Evolutionary conservation across 208 protist genomes (phyloP).

Genomic region (Leishmania braziliensis): DNA sequence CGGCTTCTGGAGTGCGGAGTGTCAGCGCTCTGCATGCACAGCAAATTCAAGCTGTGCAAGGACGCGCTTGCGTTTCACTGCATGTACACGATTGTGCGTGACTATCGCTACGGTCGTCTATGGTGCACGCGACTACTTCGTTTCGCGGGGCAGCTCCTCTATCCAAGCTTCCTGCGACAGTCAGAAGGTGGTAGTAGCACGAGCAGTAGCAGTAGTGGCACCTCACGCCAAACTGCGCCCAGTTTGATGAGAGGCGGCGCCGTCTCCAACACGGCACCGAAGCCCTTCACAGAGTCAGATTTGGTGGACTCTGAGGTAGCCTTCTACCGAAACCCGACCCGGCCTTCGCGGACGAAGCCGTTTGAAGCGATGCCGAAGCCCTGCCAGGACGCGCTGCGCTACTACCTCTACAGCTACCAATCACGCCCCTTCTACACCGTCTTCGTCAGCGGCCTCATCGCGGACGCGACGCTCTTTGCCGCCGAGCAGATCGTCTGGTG

Average conservation of each 20-base stretch:
- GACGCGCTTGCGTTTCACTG: constrained; percentile 62
- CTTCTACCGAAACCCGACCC: constrained; percentile 20
- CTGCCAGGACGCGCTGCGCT: constrained; percentile 43
- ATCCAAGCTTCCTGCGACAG: constrained; percentile 37
- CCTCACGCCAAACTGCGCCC: not conserved
- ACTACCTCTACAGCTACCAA: constrained; percentile 53
- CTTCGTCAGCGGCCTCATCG: constrained; percentile 45
- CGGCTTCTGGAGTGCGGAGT: constrained; percentile 63
- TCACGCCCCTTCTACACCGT: constrained; percentile 41
- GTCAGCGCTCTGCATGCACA: constrained; percentile 34
- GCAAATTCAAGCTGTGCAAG: constrained; percentile 32
- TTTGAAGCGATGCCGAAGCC: constrained; percentile 38
- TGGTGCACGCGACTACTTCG: constrained; percentile 52
- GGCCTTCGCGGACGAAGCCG: constrained; percentile 19
- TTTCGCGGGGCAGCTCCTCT: constrained; percentile 24
- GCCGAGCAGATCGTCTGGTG: constrained; percentile 51
- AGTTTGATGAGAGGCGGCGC: not conserved
- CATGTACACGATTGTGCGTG: constrained; percentile 51
- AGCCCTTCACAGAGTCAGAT: not conserved
- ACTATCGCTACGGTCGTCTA: constrained; percentile 60
- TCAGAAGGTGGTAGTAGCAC: constrained; percentile 5
- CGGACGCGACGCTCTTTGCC: constrained; percentile 41
- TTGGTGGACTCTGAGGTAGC: constrained; percentile 3
- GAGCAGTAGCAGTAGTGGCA: not conserved
- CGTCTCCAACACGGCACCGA: not conserved